Conservation (phyloP, 306 rosid species). For the Myrica gale region DNA sequence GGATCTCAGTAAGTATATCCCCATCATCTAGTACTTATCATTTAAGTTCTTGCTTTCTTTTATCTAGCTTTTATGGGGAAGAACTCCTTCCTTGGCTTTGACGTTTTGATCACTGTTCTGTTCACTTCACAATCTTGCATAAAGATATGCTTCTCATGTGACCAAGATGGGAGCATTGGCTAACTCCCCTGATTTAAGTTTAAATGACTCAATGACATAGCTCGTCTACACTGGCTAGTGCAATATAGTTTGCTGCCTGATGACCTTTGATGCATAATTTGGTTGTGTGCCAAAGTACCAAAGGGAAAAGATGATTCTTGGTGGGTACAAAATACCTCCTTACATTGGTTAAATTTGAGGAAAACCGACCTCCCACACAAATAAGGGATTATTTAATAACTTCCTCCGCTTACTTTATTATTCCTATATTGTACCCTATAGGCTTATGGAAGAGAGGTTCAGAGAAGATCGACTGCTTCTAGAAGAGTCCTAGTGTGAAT, state of each 20-base stretch:
- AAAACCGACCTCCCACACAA: too few species aligned
- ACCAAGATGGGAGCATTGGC: neutral
- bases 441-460: too few species aligned
- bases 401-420: too few species aligned
- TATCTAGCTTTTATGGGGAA: constrained; percentile 4
- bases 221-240: neutral
- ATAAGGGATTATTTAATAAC: too few species aligned
- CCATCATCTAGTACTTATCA: neutral
- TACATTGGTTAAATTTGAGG: too few species aligned
- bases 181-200: neutral
- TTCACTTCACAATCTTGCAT: neutral
- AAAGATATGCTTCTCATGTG: neutral
- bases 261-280: neutral
- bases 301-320: too few species aligned
- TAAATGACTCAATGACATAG: neutral
- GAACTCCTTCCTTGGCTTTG: constrained; percentile 1
- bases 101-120: neutral
- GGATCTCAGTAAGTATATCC: constrained; percentile 74
- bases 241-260: neutral
- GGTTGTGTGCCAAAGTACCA: too few species aligned
- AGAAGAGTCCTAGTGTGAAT: too few species aligned
- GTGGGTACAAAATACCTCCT: too few species aligned
- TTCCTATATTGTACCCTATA: too few species aligned
- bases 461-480: too few species aligned
- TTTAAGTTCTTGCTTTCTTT: constrained; percentile 14